phyloP scores from a whole-genome alignment of 495 filamentous ascomycete genomes.

The Lindgomyces ingoldianus region DNA sequence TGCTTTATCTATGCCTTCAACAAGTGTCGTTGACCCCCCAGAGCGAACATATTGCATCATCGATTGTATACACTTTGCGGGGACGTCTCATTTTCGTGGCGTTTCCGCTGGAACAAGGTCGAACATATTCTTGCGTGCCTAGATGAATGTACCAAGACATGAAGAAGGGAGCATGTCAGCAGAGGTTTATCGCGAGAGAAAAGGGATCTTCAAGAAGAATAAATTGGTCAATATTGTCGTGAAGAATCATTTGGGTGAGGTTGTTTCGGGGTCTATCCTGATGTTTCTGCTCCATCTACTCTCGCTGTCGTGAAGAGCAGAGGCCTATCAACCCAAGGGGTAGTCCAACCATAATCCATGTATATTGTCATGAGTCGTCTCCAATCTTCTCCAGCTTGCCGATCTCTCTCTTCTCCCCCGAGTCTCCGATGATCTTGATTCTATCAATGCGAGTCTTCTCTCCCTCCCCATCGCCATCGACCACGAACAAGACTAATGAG shows the following conservation, averaged over 20 bases:
- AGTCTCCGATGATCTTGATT: slow-evolving; percentile 82
- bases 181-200: too few species aligned
- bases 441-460: slow-evolving; percentile 88
- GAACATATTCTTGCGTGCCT: slow-evolving; percentile 22
- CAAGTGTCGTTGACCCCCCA: slow-evolving; percentile 66
- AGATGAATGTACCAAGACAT: background rate
- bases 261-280: background rate
- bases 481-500: slow-evolving; percentile 83
- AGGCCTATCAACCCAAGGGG: background rate
- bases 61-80: slow-evolving; percentile 39
- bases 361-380: slow-evolving; percentile 55
- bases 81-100: slow-evolving; percentile 29
- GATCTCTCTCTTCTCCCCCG: slow-evolving; percentile 88
- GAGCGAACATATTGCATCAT: slow-evolving; percentile 61
- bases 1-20: slow-evolving; percentile 49
- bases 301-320: background rate
- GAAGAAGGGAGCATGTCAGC: too few species aligned
- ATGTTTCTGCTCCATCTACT: background rate
- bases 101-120: slow-evolving; percentile 43
- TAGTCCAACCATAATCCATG: too few species aligned
- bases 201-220: too few species aligned
- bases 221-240: too few species aligned
- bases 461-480: slow-evolving; percentile 79
- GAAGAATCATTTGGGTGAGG: background rate
- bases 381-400: slow-evolving; percentile 96